phyloP scores from a whole-genome alignment of 768 basidiomycete genomes.

The Podaxis rugospora region DNA sequence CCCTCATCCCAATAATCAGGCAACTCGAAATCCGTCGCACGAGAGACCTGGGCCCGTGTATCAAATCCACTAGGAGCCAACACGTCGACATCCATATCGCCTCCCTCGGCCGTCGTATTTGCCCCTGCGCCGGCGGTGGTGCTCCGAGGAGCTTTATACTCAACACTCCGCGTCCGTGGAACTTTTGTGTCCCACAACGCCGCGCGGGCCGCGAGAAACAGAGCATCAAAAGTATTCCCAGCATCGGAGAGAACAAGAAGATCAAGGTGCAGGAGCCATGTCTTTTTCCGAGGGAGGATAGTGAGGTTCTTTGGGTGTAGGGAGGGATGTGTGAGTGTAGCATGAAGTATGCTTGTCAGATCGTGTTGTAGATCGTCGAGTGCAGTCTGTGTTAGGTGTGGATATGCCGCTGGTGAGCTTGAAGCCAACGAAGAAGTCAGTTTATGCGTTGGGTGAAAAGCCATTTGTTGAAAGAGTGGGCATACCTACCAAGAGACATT shows the following conservation, averaged over 20 bases:
- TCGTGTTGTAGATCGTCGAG: slow-evolving; percentile 79
- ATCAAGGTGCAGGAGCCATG: slow-evolving; percentile 77
- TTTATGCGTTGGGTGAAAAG: neutral
- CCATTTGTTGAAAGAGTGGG: neutral
- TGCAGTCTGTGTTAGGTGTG: slow-evolving; percentile 54
- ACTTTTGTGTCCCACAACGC: slow-evolving; percentile 82
- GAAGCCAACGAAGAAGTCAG: slow-evolving; percentile 2
- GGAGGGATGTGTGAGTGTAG: slow-evolving; percentile 62
- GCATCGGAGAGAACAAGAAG: slow-evolving; percentile 68
- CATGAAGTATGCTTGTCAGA: slow-evolving; percentile 56
- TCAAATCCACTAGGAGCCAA: slow-evolving; percentile 51
- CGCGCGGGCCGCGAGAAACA: slow-evolving; percentile 75
- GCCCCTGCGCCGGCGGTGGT: neutral
- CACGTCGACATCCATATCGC: slow-evolving; percentile 57
- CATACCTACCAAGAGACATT: slow-evolving; percentile 72
- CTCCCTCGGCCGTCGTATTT: slow-evolving; percentile 16
- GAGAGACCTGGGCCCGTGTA: slow-evolving; percentile 38
- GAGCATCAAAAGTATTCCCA: slow-evolving; percentile 72
- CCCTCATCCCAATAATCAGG: slow-evolving; percentile 89
- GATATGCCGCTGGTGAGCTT: slow-evolving; percentile 81
- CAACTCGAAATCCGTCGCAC: slow-evolving; percentile 79
- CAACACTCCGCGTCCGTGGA: slow-evolving; percentile 66
- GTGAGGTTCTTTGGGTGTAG: slow-evolving; percentile 62
- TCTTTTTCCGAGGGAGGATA: slow-evolving; percentile 56
- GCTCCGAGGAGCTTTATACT: slow-evolving; percentile 49